Evolutionary conservation across 2,329 filamentous ascomycete species (phyloP), one percentile per base, ranked within the genome.

Genomic region (Sporothrix luriei): DNA sequence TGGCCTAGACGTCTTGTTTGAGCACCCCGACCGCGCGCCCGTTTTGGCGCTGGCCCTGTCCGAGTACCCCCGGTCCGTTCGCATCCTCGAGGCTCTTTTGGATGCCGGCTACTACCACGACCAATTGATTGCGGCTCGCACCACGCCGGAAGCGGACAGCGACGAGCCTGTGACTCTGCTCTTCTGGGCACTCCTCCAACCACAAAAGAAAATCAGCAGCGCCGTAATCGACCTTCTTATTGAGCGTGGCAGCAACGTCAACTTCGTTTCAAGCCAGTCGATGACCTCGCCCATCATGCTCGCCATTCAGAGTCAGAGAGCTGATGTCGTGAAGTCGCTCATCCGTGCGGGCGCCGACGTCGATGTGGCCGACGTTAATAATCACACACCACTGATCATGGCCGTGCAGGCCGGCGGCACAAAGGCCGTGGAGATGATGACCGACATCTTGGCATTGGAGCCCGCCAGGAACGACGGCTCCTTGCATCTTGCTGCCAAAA

Each of bases 391-490:
- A 1, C 80, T 90, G 51, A 85, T 86, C 1, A 84, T 88, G 80
- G 87, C 86, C 1, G 87, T 87, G 1, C 80, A 78, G 51, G 80
- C 86, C 2, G 83, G 84, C 0, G 85, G 86, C 16, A 83, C 87
- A 0, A 72, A 85, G 14, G 82, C 84, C 0, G 83, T 83, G 21
- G 79, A 81, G 11, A 84, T 88, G 77, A 84, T 87, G 83, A 79
- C 80, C 1, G 82, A 81, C 66, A 77, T 90, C 0, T 79, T 89
- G 5, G 82, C 82, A 0, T 84, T 85, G 0, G 84, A 86, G 24
- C 85, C 87, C 0, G 82, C 84, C 1, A 82, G 80, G 54, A 87
- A 91, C 70, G 89, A 91, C 71, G 88, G 88, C 0, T 90, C 87
- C 1, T 80, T 91, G 3, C 89, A 91, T 74, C 88, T 90, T 71